Evolutionary conservation across 345 rosid genomes (phyloP).

Genomic region (Syzygium aromaticum): DNA sequence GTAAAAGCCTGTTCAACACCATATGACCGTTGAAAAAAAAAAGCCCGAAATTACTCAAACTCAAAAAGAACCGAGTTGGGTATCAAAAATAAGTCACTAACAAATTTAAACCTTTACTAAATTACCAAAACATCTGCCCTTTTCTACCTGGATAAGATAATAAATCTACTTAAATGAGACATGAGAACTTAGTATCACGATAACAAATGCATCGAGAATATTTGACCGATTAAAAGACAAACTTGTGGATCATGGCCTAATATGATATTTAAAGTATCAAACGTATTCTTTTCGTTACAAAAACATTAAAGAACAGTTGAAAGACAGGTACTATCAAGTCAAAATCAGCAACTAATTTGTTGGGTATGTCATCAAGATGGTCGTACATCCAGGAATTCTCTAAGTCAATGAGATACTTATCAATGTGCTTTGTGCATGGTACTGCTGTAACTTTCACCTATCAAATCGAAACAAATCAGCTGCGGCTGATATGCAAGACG

Average conservation of each 20-base stretch:
- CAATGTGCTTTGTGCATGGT: neutral
- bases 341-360: accelerated
- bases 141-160: neutral
- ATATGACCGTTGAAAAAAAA: accelerated
- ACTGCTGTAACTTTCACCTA: neutral
- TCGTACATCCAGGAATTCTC: neutral
- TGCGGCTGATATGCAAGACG: neutral
- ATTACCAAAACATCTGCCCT: neutral
- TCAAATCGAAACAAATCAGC: neutral
- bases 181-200: neutral
- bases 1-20: accelerated
- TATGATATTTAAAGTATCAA: neutral
- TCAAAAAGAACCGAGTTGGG: neutral
- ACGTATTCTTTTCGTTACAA: neutral
- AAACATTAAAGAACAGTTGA: neutral
- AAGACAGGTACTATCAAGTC: neutral
- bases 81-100: neutral
- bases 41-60: neutral
- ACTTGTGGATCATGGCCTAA: neutral
- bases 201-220: neutral
- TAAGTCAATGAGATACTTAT: neutral
- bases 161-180: neutral
- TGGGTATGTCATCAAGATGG: neutral
- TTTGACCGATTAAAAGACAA: neutral
- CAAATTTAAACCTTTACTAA: neutral